Percentiles rank a stretch among this genome's conserved stretches.
These are phyloP conservation scores for Penicillium sp. DNA, from an alignment of 2,329 filamentous ascomycete species.

Conservation along the genomic window DNA sequence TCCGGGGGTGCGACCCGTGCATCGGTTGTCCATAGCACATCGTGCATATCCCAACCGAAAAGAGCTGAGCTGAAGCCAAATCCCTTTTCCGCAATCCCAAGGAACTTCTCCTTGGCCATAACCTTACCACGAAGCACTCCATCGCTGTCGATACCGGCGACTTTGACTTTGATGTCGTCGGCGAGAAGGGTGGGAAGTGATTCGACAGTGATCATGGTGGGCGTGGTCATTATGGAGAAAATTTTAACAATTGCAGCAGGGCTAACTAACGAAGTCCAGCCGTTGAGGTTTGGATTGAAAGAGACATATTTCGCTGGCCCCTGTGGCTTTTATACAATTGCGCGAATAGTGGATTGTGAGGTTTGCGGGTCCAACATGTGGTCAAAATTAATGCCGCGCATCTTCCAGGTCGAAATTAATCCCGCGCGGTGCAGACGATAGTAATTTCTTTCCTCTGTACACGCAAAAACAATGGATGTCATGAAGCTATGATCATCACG, in stretches of 20 bases:
- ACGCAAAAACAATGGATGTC: background rate
- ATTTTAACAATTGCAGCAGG: background rate
- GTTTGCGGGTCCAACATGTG: background rate
- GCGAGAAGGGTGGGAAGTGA: slow-evolving; percentile 64
- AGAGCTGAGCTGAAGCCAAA: slow-evolving; percentile 92
- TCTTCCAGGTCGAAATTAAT: background rate
- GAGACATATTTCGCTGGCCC: background rate
- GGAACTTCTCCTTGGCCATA: slow-evolving; percentile 87
- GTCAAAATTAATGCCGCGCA: background rate
- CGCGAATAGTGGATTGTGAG: background rate
- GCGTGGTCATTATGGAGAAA: slow-evolving; percentile 6
- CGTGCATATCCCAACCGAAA: slow-evolving; percentile 97
- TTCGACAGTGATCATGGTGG: slow-evolving; percentile 51
- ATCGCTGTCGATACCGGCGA: slow-evolving; percentile 82
- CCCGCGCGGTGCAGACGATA: background rate
- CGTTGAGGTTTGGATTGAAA: background rate
- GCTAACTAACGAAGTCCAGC: background rate
- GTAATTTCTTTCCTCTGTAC: background rate
- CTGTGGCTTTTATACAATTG: slow-evolving; percentile 7
- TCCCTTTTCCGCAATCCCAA: slow-evolving; percentile 70
- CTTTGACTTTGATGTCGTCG: slow-evolving; percentile 74
- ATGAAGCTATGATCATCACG: background rate
- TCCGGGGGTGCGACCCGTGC: slow-evolving; percentile 77
- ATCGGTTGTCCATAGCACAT: slow-evolving; percentile 67
- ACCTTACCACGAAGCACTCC: slow-evolving; percentile 84